Percentiles rank a stretch among this genome's conserved stretches.
These are phyloP conservation scores for Parmelia sp. DNA, from an alignment of 495 filamentous ascomycete genomes.

Conservation along the genomic window DNA sequence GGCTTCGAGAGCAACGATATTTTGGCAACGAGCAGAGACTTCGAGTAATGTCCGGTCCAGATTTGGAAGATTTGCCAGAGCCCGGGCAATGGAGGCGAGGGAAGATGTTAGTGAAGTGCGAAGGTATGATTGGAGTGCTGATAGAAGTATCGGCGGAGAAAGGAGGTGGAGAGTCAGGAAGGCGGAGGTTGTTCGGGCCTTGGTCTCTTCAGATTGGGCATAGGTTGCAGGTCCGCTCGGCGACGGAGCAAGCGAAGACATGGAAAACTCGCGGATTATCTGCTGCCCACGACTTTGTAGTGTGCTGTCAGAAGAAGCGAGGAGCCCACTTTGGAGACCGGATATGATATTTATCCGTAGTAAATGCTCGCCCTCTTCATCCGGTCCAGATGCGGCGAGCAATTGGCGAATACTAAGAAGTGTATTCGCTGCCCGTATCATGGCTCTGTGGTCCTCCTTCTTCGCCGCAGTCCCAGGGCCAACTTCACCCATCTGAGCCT, in stretches of 20 bases:
- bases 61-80: slow-evolving; percentile 70
- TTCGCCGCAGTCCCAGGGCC: slow-evolving; percentile 40
- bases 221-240: slow-evolving; percentile 49
- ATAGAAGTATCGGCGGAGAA: slow-evolving; percentile 66
- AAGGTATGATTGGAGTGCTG: slow-evolving; percentile 74
- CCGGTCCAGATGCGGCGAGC: slow-evolving; percentile 53
- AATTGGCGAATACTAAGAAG: slow-evolving; percentile 66
- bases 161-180: slow-evolving; percentile 75
- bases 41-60: slow-evolving; percentile 79
- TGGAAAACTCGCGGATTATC: slow-evolving; percentile 73
- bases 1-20: slow-evolving; percentile 77
- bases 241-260: slow-evolving; percentile 51
- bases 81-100: slow-evolving; percentile 61
- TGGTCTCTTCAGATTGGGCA: slow-evolving; percentile 72
- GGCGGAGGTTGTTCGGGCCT: slow-evolving; percentile 65
- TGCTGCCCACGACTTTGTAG: slow-evolving; percentile 69
- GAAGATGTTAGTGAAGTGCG: slow-evolving; percentile 68
- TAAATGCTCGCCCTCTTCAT: slow-evolving; percentile 71
- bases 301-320: slow-evolving; percentile 62
- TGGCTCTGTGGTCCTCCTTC: slow-evolving; percentile 66
- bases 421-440: slow-evolving; percentile 73
- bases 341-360: slow-evolving; percentile 62
- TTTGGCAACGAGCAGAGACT: slow-evolving; percentile 78
- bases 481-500: slow-evolving; percentile 66
- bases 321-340: slow-evolving; percentile 58